Conservation (phyloP, 306 rosid genomes). For the Glycine tomentella region DNA sequence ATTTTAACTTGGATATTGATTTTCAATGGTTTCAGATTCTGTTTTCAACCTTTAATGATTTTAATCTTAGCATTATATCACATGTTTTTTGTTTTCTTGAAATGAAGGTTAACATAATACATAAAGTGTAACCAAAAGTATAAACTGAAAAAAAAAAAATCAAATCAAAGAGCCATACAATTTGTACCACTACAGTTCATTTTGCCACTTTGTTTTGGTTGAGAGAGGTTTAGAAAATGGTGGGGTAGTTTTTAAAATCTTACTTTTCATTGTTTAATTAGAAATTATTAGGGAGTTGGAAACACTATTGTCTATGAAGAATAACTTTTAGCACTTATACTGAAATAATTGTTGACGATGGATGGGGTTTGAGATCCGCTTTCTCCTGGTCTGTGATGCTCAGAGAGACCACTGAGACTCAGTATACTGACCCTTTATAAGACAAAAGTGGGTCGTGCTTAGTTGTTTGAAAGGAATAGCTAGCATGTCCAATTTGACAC, state of each 20-base stretch:
- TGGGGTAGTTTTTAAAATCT: neutral
- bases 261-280: conserved; percentile 11
- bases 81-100: neutral
- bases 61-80: neutral
- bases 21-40: conserved; percentile 11
- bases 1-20: conserved; percentile 10
- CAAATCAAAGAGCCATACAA: neutral
- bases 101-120: neutral
- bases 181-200: neutral
- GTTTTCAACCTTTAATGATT: neutral
- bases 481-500: conserved; percentile 30
- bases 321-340: neutral
- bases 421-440: conserved; percentile 51
- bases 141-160: too few species aligned
- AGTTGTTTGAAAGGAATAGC: conserved; percentile 54
- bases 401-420: conserved; percentile 22
- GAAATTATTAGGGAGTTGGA: conserved; percentile 1
- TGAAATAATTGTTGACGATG: conserved; percentile 7
- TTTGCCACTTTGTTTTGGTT: conserved; percentile 8
- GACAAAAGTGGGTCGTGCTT: conserved; percentile 51
- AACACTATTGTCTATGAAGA: neutral
- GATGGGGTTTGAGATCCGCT: conserved; percentile 27
- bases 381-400: conserved; percentile 34
- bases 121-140: too few species aligned
- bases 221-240: neutral